A percentile compares a stretch with the other conserved stretches of the same genome.
Conservation (phyloP, 2,329 filamentous ascomycete genomes). For the Ophiocordyceps polyrhachis-furcata region DNA sequence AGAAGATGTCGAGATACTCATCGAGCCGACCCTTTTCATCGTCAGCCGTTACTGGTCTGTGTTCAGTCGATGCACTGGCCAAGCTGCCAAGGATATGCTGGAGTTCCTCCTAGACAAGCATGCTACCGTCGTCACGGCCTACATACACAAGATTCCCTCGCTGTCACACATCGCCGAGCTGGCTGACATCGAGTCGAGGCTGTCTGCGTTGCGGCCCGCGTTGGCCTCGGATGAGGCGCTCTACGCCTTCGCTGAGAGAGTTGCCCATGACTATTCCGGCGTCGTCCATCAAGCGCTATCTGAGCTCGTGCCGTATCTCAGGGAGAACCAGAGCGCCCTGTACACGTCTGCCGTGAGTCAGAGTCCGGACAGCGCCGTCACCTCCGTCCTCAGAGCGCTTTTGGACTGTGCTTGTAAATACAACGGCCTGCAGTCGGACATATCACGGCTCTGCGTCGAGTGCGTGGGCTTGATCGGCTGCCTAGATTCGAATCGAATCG, state of each 20-base stretch:
- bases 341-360: conserved; percentile 68
- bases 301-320: conserved; percentile 60
- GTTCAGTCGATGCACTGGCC: conserved; percentile 42
- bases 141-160: conserved; percentile 61
- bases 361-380: conserved; percentile 59
- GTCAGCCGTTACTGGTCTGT: conserved; percentile 62
- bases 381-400: conserved; percentile 54
- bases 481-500: conserved; percentile 76
- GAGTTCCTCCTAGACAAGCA: conserved; percentile 46
- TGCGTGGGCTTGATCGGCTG: conserved; percentile 82
- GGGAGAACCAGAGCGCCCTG: conserved; percentile 54
- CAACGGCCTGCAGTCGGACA: conserved; percentile 44
- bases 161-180: conserved; percentile 53
- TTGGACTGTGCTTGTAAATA: conserved; percentile 76
- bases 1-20: conserved; percentile 58
- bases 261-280: conserved; percentile 66
- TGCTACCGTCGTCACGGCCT: conserved; percentile 38
- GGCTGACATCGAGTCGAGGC: conserved; percentile 43
- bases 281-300: conserved; percentile 67
- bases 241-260: conserved; percentile 51
- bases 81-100: conserved; percentile 43
- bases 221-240: conserved; percentile 36
- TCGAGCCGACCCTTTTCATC: conserved; percentile 81
- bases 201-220: conserved; percentile 43
- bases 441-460: conserved; percentile 56